Evolutionary conservation across 257 asterid species (phyloP), one percentile per base, ranked within the genome.

Genomic region (Anisodus tanguticus): DNA sequence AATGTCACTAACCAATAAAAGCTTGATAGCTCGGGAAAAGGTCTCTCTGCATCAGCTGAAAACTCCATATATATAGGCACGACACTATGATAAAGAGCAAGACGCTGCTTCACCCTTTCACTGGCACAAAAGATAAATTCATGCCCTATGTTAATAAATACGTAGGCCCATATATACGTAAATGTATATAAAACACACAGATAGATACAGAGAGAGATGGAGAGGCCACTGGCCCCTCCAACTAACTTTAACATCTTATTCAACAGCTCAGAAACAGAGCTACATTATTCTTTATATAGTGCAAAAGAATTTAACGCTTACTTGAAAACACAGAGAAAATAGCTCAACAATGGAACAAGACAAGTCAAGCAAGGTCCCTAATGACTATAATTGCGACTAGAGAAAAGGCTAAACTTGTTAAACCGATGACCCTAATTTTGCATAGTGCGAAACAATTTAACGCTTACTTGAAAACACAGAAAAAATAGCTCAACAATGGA

Each of bases 101-200:
- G 88, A 31, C 99, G 94, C 88, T 93, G 98, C 89, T 97, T 93
- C 89, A 97, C 97, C 91, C 95, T 91, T 88, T 93, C 95, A 55
- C 99, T 97, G 96, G 12, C 55, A 74, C 80, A 57, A 81, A 71
- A 31, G 35, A 51, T 53, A 68, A 1, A 64, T 43, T 16, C 60
- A 45, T 22, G 60, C 16, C 41, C 43, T 22, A 49, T 19, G 80
- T 74, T 58, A 49, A 10, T 11, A 22, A 49, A 47, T 19, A 22
- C 2, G 26, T 51, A 1, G 3, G 5, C 13, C 5, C 54, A 70
- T 51, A 43, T 4, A 47, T 47, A 49, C 5, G 22, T 59, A 59
- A 59, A 6, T 17, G 66, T 59, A 17, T 3, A n/a, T n/a, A n/a
- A 31, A 1, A 31, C 35, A 31, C 35, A 31, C 35, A 31, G 35